Conservation (phyloP, 2,329 filamentous ascomycete species). For the Mollisia scopiformis region DNA sequence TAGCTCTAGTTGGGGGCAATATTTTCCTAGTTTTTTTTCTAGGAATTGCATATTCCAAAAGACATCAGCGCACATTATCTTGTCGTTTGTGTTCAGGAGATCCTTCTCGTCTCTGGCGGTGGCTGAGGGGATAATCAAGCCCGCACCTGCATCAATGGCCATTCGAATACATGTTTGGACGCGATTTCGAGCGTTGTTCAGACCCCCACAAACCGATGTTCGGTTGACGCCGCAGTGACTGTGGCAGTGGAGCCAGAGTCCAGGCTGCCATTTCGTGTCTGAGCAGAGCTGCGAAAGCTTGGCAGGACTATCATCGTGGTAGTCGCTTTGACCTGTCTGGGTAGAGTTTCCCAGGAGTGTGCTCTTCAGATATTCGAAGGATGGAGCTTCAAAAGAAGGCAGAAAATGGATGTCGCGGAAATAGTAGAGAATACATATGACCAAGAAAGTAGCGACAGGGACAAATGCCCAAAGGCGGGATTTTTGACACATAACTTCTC, state of each 20-base stretch:
- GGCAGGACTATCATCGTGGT: background rate
- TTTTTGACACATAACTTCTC: too few relatives aligned
- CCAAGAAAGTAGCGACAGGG: too few relatives aligned
- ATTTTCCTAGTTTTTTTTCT: background rate
- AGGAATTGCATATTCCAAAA: conserved; percentile 24
- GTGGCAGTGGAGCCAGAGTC: conserved; percentile 31
- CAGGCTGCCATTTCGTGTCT: conserved; percentile 21
- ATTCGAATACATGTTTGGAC: conserved; percentile 29
- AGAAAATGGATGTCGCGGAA: too few relatives aligned
- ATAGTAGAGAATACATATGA: too few relatives aligned
- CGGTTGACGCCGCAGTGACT: conserved; percentile 17
- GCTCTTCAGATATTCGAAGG: too few relatives aligned
- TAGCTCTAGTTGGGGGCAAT: conserved; percentile 23
- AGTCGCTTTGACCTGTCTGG: too few relatives aligned
- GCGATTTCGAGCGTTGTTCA: conserved; percentile 30
- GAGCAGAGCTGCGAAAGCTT: conserved; percentile 12
- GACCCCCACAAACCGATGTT: conserved; percentile 23
- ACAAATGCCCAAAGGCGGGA: too few relatives aligned
- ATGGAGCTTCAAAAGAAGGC: too few relatives aligned
- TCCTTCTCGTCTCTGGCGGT: conserved; percentile 13
- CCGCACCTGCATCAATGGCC: conserved; percentile 27
- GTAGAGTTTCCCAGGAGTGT: too few relatives aligned
- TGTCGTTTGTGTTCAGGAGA: conserved; percentile 5
- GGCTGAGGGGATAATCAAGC: conserved; percentile 26
- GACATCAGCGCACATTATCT: conserved; percentile 14